A percentile compares a stretch with the other conserved stretches of the same genome.
These are phyloP conservation scores for Trypanosoma theileri DNA, from an alignment of 208 protist species.

Conservation along the genomic window DNA sequence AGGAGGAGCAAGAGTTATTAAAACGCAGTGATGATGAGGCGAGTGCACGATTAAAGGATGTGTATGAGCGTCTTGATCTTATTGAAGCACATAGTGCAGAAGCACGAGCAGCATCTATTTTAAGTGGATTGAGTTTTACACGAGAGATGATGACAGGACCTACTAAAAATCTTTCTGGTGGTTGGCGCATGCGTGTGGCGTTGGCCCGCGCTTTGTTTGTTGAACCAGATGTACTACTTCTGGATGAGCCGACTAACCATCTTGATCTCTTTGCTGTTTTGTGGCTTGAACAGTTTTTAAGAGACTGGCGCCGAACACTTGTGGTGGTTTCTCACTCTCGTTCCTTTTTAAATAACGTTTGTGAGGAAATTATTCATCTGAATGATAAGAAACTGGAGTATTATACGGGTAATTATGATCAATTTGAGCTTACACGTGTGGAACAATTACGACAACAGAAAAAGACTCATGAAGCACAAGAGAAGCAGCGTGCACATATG, in stretches of 20 bases:
- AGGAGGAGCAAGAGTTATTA: constrained; percentile 91
- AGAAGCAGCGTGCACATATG: constrained; percentile 89
- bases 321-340: constrained; percentile 98
- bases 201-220: constrained; percentile 97
- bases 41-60: constrained; percentile 86
- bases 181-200: constrained; percentile 98
- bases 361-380: constrained; percentile 93
- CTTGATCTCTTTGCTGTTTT: constrained; percentile 97
- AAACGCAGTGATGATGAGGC: constrained; percentile 76
- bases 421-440: constrained; percentile 89
- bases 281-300: constrained; percentile 97
- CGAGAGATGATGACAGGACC: constrained; percentile 91
- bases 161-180: constrained; percentile 91
- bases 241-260: constrained; percentile 98
- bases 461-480: constrained; percentile 88
- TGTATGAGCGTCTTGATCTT: constrained; percentile 94
- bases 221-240: constrained; percentile 94
- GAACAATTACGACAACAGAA: constrained; percentile 88
- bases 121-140: constrained; percentile 94
- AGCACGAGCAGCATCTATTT: constrained; percentile 81
- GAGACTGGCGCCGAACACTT: constrained; percentile 94
- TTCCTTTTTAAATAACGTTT: constrained; percentile 96
- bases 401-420: constrained; percentile 95
- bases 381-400: constrained; percentile 81
- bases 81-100: constrained; percentile 95